Base-by-base conservation (phyloP, 352 stramenopile species). In the Globisporangium viniferum region DNA sequence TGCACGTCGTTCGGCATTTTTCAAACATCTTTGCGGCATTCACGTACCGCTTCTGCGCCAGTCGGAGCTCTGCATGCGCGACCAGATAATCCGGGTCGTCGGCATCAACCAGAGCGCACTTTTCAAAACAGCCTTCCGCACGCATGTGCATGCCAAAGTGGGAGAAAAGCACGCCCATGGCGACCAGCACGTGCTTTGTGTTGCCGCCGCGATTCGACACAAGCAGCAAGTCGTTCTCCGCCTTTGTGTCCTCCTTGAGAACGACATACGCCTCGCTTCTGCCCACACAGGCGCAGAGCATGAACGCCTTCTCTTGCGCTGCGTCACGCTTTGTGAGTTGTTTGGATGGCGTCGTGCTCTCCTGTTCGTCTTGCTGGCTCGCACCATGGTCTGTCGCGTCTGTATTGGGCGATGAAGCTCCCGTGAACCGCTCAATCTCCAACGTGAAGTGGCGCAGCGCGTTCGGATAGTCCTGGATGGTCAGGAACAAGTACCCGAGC, bases 81-180 rank as follows among this genome's bases (percentile, higher is more conserved):
- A 87, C 59, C 48, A 90, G 44, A 59, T 90, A 88, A 20, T 77
- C 71, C 2, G 79, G 72, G 31, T 87, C 70, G 0, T 73, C 62
- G 2, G 48, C 55, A 27, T 85, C 74, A 3, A 77, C 41, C n/a
- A 57, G 62, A 0, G 76, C 71, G 63, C 74, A 80, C 20, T 72
- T 62, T 2, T 86, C 72, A 41, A 86, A 79, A 62, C 77, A 85
- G 10, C 53, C 31, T n/a, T 88, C 78, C 0, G 81, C 79, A 12
- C 81, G 79, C 59, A 83, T 68, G 46, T 80, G 73, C 76, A 90
- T 82, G 0, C 81, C 81, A 14, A 88, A 82, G 24, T 78, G 73
- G 18, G 75, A 76, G 57, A 84, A 88, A 22, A 90, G 74, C 24
- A 73, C 74, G 24, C 81, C 79, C 79, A 88, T 90, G 12, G 79